Percentiles rank a stretch among this genome's conserved stretches.
phyloP scores from a whole-genome alignment of 768 basidiomycete genomes.

The Termitomyces sp. region DNA sequence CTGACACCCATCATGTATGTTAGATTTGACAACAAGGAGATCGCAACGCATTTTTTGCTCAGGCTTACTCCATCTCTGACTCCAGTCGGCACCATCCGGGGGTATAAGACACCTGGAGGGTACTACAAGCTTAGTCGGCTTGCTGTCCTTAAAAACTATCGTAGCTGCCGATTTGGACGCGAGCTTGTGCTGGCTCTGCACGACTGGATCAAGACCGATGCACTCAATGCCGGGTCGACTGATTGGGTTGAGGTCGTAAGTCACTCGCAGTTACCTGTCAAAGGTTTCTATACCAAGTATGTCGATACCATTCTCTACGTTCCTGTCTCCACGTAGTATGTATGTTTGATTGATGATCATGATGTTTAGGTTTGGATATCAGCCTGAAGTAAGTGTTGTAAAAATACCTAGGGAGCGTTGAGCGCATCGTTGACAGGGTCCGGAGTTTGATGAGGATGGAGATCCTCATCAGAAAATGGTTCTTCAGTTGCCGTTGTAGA shows the following conservation, averaged over 20 bases:
- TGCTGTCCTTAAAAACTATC: slow-evolving; percentile 62
- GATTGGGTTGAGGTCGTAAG: slow-evolving; percentile 40
- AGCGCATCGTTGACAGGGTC: slow-evolving; percentile 41
- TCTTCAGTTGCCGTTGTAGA: slow-evolving; percentile 39
- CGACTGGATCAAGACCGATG: slow-evolving; percentile 49
- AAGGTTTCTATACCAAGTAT: slow-evolving; percentile 75
- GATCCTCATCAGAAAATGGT: slow-evolving; percentile 87
- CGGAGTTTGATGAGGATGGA: slow-evolving; percentile 77
- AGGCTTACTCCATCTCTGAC: slow-evolving; percentile 54
- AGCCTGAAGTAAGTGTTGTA: slow-evolving; percentile 47
- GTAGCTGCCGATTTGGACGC: slow-evolving; percentile 59
- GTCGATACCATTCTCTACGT: slow-evolving; percentile 16
- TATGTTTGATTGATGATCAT: not conserved
- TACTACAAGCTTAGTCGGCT: slow-evolving; percentile 75
- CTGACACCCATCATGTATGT: not conserved
- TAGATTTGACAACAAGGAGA: slow-evolving; percentile 49
- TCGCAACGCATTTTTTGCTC: slow-evolving; percentile 67
- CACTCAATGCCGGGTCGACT: slow-evolving; percentile 18
- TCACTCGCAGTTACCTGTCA: slow-evolving; percentile 72
- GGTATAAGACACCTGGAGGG: slow-evolving; percentile 28
- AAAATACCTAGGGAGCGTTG: not conserved
- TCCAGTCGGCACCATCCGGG: slow-evolving; percentile 71
- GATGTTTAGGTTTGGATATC: slow-evolving; percentile 59
- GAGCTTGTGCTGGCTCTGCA: slow-evolving; percentile 62
- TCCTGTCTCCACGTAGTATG: not conserved